Percentiles rank a stretch among this genome's conserved stretches.
Evolutionary conservation across 2,329 filamentous ascomycete species (phyloP).

Genomic region (Penicillium vulpinum): DNA sequence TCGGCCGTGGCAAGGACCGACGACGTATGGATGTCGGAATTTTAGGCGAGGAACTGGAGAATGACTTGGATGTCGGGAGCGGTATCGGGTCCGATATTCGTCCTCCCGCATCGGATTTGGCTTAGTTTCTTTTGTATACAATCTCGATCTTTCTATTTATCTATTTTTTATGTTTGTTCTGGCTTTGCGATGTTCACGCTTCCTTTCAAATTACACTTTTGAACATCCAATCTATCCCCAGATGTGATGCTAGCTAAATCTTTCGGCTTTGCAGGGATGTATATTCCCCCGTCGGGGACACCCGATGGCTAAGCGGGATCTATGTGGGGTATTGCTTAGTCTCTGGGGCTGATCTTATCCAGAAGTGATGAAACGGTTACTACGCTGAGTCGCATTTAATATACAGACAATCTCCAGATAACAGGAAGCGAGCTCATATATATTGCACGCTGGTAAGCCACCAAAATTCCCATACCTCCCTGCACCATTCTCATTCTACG

Average conservation of each 20-base stretch:
- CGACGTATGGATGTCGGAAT: slow-evolving; percentile 42
- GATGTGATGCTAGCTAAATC: neutral
- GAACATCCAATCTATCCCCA: neutral
- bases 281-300: neutral
- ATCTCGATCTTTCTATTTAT: neutral
- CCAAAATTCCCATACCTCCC: too few species aligned
- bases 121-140: slow-evolving; percentile 22
- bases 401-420: neutral
- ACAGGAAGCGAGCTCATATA: neutral
- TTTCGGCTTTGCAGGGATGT: neutral
- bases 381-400: neutral
- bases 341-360: neutral
- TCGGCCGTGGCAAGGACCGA: slow-evolving; percentile 41
- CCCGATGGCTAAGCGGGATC: neutral
- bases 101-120: slow-evolving; percentile 27
- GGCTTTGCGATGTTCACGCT: neutral
- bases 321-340: neutral
- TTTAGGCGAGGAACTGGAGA: slow-evolving; percentile 37
- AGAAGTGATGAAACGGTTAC: neutral
- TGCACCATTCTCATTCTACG: neutral
- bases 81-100: slow-evolving; percentile 19
- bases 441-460: neutral
- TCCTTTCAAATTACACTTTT: neutral
- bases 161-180: neutral
- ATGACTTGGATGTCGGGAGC: slow-evolving; percentile 23